These are phyloP conservation scores for Tolypocladium guangdongense DNA, from an alignment of 2,329 filamentous ascomycete genomes.

Conservation along the genomic window DNA sequence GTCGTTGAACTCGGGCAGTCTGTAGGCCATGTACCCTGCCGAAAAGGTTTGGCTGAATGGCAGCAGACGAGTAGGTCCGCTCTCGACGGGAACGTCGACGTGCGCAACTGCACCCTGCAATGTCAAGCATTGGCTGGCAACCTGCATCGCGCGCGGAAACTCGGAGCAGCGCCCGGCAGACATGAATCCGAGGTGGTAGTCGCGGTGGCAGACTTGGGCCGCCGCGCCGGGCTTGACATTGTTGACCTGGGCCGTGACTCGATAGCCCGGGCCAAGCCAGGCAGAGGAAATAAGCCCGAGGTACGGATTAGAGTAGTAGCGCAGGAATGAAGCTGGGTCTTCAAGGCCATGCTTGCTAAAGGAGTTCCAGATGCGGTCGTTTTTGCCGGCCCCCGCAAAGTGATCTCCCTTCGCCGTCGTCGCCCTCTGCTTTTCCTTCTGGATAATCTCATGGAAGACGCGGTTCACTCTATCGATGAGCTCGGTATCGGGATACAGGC, in stretches of 20 bases:
- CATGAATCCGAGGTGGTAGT: conserved; percentile 56
- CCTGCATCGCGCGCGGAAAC: conserved; percentile 42
- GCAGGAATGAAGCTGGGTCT: conserved; percentile 39
- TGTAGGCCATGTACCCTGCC: conserved; percentile 47
- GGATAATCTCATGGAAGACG: conserved; percentile 38
- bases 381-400: conserved; percentile 44
- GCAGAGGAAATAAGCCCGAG: conserved; percentile 38
- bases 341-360: conserved; percentile 48
- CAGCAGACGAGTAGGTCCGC: conserved; percentile 48
- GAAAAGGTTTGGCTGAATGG: conserved; percentile 49
- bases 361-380: conserved; percentile 56
- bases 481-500: conserved; percentile 32
- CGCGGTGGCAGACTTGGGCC: conserved; percentile 47
- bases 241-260: conserved; percentile 52
- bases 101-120: conserved; percentile 55
- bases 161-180: conserved; percentile 30
- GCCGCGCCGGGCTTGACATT: conserved; percentile 47
- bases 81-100: conserved; percentile 45
- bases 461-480: conserved; percentile 35
- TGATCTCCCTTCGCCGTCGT: conserved; percentile 41
- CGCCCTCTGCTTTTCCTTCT: conserved; percentile 25
- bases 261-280: conserved; percentile 50
- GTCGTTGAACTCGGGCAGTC: conserved; percentile 37
- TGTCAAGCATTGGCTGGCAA: conserved; percentile 45
- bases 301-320: conserved; percentile 51